Conservation (phyloP, 257 asterid species). For the Nicotiana attenuata region DNA sequence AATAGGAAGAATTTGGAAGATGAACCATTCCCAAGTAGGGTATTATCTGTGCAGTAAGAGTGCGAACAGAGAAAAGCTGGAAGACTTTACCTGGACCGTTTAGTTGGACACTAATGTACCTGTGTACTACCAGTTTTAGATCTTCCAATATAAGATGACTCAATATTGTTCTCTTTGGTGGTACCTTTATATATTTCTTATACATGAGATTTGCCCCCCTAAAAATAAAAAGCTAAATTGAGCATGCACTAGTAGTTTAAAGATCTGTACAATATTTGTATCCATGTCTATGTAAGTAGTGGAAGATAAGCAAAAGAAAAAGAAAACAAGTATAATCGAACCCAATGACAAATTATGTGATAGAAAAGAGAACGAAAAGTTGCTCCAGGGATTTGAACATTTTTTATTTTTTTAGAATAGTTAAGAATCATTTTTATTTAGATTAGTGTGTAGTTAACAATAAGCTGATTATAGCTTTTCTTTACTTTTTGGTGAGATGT, state of each 20-base stretch:
- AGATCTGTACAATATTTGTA: not conserved
- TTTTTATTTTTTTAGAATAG: not conserved
- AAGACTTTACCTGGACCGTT: not conserved
- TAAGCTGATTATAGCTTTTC: not conserved
- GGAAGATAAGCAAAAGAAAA: not conserved
- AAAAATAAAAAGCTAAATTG: not conserved
- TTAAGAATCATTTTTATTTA: not conserved
- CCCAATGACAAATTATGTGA: not conserved
- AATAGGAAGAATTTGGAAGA: conserved; percentile 2
- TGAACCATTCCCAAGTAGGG: not conserved
- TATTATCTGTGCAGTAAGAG: not conserved
- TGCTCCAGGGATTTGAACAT: not conserved
- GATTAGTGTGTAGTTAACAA: not conserved
- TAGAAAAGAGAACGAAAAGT: not conserved
- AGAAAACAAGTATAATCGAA: not conserved
- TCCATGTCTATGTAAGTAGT: not conserved
- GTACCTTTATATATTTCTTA: not conserved
- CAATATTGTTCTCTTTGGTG: not conserved
- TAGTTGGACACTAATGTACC: not conserved
- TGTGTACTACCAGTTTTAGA: not conserved
- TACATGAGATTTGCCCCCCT: not conserved
- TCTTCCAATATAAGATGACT: not conserved
- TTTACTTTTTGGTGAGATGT: not conserved
- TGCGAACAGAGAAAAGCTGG: not conserved
- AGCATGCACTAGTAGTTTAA: not conserved